A percentile compares a stretch with the other conserved stretches of the same genome.
phyloP scores from a whole-genome alignment of 176 grass and related monocot species.

The Pharus latifolius region DNA sequence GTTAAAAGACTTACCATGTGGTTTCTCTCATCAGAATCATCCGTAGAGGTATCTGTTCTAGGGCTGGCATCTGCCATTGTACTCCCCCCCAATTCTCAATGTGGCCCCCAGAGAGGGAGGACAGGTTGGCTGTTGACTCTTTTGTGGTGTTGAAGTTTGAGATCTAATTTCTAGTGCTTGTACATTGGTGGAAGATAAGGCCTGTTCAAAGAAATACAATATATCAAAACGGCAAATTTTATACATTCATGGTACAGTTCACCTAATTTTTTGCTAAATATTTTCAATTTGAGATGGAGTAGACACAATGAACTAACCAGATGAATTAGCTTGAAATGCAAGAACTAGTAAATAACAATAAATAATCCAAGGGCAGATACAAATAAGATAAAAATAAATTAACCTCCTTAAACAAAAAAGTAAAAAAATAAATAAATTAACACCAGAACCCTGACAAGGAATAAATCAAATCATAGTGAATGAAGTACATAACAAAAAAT shows the following conservation, averaged over 20 bases:
- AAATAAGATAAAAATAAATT: not conserved
- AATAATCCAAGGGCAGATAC: not conserved
- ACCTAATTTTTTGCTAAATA: not conserved
- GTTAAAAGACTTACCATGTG: slow-evolving; percentile 27
- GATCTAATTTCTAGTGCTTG: slow-evolving; percentile 5
- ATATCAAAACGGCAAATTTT: not conserved
- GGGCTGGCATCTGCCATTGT: slow-evolving; percentile 91
- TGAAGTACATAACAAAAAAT: too few species aligned
- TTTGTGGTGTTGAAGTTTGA: not conserved
- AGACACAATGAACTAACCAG: not conserved
- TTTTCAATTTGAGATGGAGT: not conserved
- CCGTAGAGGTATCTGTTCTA: slow-evolving; percentile 87
- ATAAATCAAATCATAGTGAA: too few species aligned
- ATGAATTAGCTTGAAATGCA: not conserved
- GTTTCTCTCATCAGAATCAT: slow-evolving; percentile 70
- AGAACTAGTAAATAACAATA: slow-evolving; percentile 5
- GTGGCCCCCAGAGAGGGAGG: not conserved
- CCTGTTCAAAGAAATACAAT: not conserved
- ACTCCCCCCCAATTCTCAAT: slow-evolving; percentile 18
- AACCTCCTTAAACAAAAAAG: not conserved
- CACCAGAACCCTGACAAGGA: too few species aligned
- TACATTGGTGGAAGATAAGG: slow-evolving; percentile 3
- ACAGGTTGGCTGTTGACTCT: not conserved
- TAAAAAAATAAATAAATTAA: too few species aligned
- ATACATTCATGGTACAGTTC: not conserved